phyloP scores from a whole-genome alignment of 2,329 filamentous ascomycete genomes.

The Diaporthe ilicicola region DNA sequence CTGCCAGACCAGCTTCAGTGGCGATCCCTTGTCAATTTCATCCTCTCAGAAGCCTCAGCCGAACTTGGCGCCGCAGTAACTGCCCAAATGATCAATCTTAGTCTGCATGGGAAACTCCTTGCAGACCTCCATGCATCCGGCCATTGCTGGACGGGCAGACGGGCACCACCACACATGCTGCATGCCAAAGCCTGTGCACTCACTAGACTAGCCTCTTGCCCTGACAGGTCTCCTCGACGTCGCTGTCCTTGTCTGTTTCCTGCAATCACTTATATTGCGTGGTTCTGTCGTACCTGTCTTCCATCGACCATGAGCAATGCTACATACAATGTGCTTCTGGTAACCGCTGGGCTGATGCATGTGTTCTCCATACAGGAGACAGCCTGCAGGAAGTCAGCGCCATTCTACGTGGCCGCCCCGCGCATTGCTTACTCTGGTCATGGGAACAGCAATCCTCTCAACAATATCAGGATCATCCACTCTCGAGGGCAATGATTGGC shows the following conservation, averaged over 20 bases:
- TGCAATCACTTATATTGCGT: background rate
- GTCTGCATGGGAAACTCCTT: constrained; percentile 16
- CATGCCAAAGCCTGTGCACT: constrained; percentile 3
- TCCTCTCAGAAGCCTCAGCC: background rate
- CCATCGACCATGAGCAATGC: background rate
- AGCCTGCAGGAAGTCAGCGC: constrained; percentile 9
- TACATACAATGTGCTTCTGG: background rate
- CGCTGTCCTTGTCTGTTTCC: background rate
- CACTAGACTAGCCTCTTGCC: background rate
- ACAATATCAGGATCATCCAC: background rate
- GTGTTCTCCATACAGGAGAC: constrained; percentile 11
- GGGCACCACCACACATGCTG: background rate
- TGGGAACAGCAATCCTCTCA: constrained; percentile 13
- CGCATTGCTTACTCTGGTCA: constrained; percentile 17
- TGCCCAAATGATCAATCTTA: constrained; percentile 22
- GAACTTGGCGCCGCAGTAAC: constrained; percentile 10
- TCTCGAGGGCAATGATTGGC: background rate
- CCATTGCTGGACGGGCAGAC: constrained; percentile 3
- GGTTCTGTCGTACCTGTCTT: background rate
- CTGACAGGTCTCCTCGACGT: background rate
- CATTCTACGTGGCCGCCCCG: constrained; percentile 9
- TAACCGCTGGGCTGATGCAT: constrained; percentile 2
- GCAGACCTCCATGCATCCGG: background rate
- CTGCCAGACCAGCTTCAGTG: background rate
- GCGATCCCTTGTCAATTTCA: background rate